phyloP scores from a whole-genome alignment of 1,284 basidiomycete genomes.

The Sporisorium reilianum region DNA sequence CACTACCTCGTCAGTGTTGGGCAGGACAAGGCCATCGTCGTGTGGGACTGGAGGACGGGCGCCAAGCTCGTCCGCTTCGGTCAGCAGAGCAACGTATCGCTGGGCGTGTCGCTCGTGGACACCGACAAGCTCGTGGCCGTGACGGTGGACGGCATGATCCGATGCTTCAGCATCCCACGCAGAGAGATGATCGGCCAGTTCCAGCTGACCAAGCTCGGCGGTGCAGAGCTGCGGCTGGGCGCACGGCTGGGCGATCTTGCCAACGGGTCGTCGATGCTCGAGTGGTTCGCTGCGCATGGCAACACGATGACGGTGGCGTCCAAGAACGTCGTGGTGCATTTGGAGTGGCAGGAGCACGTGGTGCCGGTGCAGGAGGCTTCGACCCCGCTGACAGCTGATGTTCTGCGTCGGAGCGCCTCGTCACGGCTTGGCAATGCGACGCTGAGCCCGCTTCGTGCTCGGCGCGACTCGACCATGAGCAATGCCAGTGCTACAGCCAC shows the following conservation, averaged over 20 bases:
- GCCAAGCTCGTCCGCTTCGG: slow-evolving; percentile 89
- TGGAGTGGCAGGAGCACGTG: slow-evolving; percentile 84
- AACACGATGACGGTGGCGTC: slow-evolving; percentile 91
- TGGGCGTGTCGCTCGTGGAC: slow-evolving; percentile 85
- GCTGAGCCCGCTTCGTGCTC: slow-evolving; percentile 39
- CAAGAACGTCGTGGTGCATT: slow-evolving; percentile 84
- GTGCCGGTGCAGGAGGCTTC: slow-evolving; percentile 36
- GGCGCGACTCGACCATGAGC: slow-evolving; percentile 51
- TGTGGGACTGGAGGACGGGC: slow-evolving; percentile 78
- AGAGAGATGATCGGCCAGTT: slow-evolving; percentile 92
- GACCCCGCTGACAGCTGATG: slow-evolving; percentile 24
- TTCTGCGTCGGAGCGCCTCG: slow-evolving; percentile 31
- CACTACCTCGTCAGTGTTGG: slow-evolving; percentile 88
- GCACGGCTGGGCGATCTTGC: slow-evolving; percentile 47
- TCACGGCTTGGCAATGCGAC: slow-evolving; percentile 32
- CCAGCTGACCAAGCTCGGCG: slow-evolving; percentile 83
- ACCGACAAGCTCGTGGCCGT: slow-evolving; percentile 81
- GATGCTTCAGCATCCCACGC: slow-evolving; percentile 86
- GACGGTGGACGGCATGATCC: slow-evolving; percentile 89
- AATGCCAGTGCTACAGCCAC: slow-evolving; percentile 29
- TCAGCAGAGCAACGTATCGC: slow-evolving; percentile 90
- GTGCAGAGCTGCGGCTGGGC: slow-evolving; percentile 42
- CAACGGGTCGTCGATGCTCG: slow-evolving; percentile 51
- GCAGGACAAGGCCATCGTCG: slow-evolving; percentile 87
- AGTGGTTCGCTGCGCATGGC: slow-evolving; percentile 87